A percentile compares a stretch with the other conserved stretches of the same genome.
These are phyloP conservation scores for Pythium pyrilobum DNA, from an alignment of 352 stramenopile genomes.

Conservation along the genomic window DNA sequence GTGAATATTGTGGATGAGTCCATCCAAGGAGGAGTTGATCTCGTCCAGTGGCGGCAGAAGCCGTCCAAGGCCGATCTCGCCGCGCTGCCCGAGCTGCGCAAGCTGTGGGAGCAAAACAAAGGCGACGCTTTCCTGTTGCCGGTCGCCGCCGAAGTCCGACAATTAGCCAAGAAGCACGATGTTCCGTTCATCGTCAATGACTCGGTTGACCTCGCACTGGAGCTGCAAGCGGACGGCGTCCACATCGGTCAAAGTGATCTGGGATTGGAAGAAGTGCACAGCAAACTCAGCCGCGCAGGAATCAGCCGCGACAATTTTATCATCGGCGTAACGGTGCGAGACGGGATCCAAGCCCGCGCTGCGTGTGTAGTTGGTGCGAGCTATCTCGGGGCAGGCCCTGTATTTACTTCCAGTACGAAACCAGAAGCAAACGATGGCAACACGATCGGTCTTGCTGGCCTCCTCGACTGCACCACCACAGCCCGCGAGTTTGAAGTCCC, in stretches of 20 bases:
- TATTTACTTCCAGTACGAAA: conserved; percentile 52
- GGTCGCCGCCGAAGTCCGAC: conserved; percentile 31
- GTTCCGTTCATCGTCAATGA: conserved; percentile 59
- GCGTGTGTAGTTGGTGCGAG: conserved; percentile 38
- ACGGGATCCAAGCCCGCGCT: conserved; percentile 30
- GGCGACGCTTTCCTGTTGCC: conserved; percentile 27
- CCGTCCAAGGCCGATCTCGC: conserved; percentile 26
- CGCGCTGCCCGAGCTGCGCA: conserved; percentile 19
- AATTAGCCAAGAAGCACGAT: conserved; percentile 26
- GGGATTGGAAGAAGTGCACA: conserved; percentile 15
- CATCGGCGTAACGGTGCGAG: conserved; percentile 47
- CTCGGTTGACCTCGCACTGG: conserved; percentile 37
- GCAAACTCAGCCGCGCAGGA: not conserved
- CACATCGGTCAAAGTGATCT: conserved; percentile 50
- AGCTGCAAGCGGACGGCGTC: conserved; percentile 41
- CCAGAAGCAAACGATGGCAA: conserved; percentile 45
- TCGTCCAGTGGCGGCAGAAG: conserved; percentile 58
- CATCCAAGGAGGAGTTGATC: conserved; percentile 35
- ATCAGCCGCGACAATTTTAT: conserved; percentile 26
- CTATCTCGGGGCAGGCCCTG: conserved; percentile 47
- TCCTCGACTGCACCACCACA: conserved; percentile 21
- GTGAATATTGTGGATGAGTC: conserved; percentile 33
- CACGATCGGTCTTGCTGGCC: conserved; percentile 36
- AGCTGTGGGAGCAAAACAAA: conserved; percentile 18
- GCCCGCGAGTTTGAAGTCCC: conserved; percentile 28